Conservation (phyloP, 1,284 basidiomycete species). For the Papiliotrema nemorosa region DNA sequence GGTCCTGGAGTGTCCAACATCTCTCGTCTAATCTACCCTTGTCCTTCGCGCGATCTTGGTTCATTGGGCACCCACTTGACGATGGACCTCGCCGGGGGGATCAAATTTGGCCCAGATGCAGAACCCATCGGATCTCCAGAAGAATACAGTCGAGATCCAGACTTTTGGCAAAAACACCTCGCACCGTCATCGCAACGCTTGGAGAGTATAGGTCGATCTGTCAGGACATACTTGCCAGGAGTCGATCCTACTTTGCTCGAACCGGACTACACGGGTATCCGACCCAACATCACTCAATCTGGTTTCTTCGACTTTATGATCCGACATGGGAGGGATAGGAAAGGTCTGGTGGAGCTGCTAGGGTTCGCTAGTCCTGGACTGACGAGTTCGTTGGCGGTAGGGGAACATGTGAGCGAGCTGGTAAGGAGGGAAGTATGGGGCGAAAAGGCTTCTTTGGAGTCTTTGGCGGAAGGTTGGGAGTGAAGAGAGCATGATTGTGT, state of each 20-base stretch:
- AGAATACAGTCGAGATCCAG: conserved; percentile 55
- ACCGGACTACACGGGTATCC: conserved; percentile 87
- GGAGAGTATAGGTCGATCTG: conserved; percentile 63
- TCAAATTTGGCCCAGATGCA: conserved; percentile 91
- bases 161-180: conserved; percentile 74
- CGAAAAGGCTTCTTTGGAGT: conserved; percentile 9
- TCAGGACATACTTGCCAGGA: conserved; percentile 64
- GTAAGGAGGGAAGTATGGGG: conserved; percentile 43
- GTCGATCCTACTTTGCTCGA: conserved; percentile 64
- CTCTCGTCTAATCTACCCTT: conserved; percentile 80
- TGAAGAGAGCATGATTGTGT: conserved; percentile 1
- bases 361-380: conserved; percentile 57
- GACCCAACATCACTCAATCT: conserved; percentile 75
- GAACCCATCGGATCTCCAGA: conserved; percentile 70
- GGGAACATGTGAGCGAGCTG: conserved; percentile 50
- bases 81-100: conserved; percentile 77
- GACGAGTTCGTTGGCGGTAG: conserved; percentile 54
- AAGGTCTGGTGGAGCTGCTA: conserved; percentile 49
- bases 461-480: conserved; percentile 27
- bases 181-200: conserved; percentile 57
- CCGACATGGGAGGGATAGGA: conserved; percentile 32
- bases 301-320: conserved; percentile 80
- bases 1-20: conserved; percentile 67
- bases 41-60: conserved; percentile 61
- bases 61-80: conserved; percentile 88